A percentile compares a stretch with the other conserved stretches of the same genome.
These are phyloP conservation scores for Globisporangium rhizosaccharum DNA, from an alignment of 352 stramenopile genomes.

Conservation along the genomic window DNA sequence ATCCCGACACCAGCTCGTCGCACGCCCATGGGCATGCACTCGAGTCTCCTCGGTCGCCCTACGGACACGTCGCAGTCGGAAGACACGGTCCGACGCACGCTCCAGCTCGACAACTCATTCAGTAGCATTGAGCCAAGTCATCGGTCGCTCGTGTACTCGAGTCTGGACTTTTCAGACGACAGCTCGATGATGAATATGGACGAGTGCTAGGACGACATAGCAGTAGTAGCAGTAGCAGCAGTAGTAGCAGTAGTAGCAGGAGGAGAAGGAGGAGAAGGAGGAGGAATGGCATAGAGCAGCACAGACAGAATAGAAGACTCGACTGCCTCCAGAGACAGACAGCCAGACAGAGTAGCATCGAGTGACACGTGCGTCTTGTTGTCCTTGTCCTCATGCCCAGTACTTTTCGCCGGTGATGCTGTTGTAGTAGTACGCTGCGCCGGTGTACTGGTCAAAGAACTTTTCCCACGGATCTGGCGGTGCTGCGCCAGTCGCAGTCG, in stretches of 20 bases:
- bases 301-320: too few species aligned
- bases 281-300: not conserved
- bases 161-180: slow-evolving; percentile 69
- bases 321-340: too few species aligned
- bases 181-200: slow-evolving; percentile 78
- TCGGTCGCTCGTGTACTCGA: slow-evolving; percentile 47
- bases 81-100: slow-evolving; percentile 27
- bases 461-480: slow-evolving; percentile 76
- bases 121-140: slow-evolving; percentile 69
- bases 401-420: slow-evolving; percentile 80
- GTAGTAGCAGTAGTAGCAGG: not conserved
- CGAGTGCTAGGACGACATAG: slow-evolving; percentile 15
- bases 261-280: too few species aligned
- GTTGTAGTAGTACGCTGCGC: slow-evolving; percentile 87
- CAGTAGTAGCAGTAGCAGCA: too few species aligned
- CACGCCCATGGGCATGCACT: slow-evolving; percentile 35
- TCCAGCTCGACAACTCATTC: slow-evolving; percentile 58
- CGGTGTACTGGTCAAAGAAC: slow-evolving; percentile 84
- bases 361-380: not conserved
- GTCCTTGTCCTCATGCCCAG: slow-evolving; percentile 40
- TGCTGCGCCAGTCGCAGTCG: slow-evolving; percentile 13
- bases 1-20: slow-evolving; percentile 18
- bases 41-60: slow-evolving; percentile 13
- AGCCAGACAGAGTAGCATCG: not conserved
- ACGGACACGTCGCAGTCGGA: slow-evolving; percentile 18